Base-by-base conservation (phyloP, 441 rosid species). In the Sinapis alba region DNA sequence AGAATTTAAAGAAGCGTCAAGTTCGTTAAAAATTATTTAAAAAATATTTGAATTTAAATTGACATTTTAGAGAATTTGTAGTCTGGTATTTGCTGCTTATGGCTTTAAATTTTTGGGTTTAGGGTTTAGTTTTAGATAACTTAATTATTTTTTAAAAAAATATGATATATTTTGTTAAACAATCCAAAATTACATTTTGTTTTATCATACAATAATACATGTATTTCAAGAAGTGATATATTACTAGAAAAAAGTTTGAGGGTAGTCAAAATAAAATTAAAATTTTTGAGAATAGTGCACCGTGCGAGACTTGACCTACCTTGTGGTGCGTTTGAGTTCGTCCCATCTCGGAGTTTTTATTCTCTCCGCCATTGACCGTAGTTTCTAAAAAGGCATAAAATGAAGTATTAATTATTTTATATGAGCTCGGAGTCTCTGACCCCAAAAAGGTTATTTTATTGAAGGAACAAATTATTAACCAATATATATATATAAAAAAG, bases 271-370 rank as follows among this genome's bases (percentile, higher is more conserved):
- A 24, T 24, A 24, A 24, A 24, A 24, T 24, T 24, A 13, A 12
- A 41, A 57, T 12, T 5, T 12, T 5, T 12, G 34, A 27, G 23
- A 30, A n/a, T 30, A 57, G 13, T 69, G 43, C 41, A 69, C 56
- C 56, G 28, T 12, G 3, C 2, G 62, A 58, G 78, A 45, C 27
- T 61, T 24, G 51, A 28, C 61, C 5, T 24, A 76, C 79, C 75
- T 77, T 51, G 20, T 72, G 81, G 50, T 71, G 68, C 15, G 62
- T 26, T 60, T 78, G 81, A 65, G 62, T 21, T 45, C 16, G 73
- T 59, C 53, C 69, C 28, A 66, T 26, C 34, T 61, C 73, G 60
- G 38, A 32, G 36, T 26, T 66, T 51, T 60, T 61, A 66, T 65
- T n/a, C 28, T 20, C 60, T 27, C 73, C 80, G 4, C 16, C 73